A percentile compares a stretch with the other conserved stretches of the same genome.
Evolutionary conservation across 805 yeast species (phyloP).

Genomic region (Pichia insulana): DNA sequence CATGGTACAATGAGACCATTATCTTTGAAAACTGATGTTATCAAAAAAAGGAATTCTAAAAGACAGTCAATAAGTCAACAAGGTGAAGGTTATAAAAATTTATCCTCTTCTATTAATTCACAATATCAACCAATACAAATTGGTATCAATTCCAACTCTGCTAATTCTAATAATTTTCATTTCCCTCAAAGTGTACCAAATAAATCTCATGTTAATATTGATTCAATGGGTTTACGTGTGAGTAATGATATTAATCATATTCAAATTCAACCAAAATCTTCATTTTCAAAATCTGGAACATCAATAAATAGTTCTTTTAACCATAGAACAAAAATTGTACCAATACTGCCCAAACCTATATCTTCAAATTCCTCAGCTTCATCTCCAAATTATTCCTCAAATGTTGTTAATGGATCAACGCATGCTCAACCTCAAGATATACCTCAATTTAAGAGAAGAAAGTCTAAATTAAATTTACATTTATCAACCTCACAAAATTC

Average conservation of each 20-base stretch:
- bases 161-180: background rate
- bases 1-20: conserved; percentile 58
- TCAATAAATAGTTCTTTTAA: background rate
- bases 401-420: conserved; percentile 12
- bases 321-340: conserved; percentile 24
- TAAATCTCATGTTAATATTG: background rate
- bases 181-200: conserved; percentile 9
- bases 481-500: conserved; percentile 13
- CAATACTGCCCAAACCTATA: conserved; percentile 28
- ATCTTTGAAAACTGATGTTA: conserved; percentile 62
- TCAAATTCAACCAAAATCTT: conserved; percentile 1
- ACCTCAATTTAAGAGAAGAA: conserved; percentile 26
- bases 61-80: conserved; percentile 21
- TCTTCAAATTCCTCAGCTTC: conserved; percentile 14
- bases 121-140: conserved; percentile 5
- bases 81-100: conserved; percentile 14
- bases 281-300: background rate
- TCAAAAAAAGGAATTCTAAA: conserved; percentile 47
- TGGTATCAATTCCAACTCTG: background rate
- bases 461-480: conserved; percentile 17
- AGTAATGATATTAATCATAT: background rate
- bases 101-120: background rate
- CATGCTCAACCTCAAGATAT: conserved; percentile 25
- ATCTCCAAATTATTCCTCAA: conserved; percentile 12
- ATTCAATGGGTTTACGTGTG: background rate